Conservation (phyloP, 78 protist species). For the Emiliania huxleyi region DNA sequence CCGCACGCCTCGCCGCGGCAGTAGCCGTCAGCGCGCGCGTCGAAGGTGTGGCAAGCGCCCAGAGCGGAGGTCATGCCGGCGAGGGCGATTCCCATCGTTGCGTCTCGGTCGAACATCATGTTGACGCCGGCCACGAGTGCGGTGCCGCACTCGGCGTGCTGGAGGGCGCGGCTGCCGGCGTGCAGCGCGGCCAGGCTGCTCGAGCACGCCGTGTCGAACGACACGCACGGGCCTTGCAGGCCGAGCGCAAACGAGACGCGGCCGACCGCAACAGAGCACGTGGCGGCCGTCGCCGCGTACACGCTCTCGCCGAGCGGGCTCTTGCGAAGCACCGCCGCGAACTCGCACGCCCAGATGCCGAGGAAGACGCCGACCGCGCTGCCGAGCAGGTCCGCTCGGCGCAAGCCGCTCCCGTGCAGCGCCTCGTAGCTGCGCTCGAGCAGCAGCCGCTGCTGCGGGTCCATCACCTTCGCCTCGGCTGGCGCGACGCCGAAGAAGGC, state of each 20-base stretch:
- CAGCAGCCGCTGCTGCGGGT: conserved; percentile 28
- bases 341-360: neutral
- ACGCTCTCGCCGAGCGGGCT: neutral
- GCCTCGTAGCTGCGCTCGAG: neutral
- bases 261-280: neutral
- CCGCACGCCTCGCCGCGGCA: conserved; percentile 75
- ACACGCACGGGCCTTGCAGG: conserved; percentile 74
- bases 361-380: neutral
- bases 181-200: conserved; percentile 72
- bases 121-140: neutral
- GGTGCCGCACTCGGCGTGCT: neutral
- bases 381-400: neutral
- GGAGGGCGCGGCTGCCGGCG: conserved; percentile 54
- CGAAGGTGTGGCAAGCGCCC: conserved; percentile 73
- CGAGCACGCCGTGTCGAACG: conserved; percentile 89
- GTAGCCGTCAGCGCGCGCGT: conserved; percentile 81
- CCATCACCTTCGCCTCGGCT: neutral
- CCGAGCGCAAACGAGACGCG: conserved; percentile 73
- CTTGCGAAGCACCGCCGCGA: neutral
- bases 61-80: conserved; percentile 47
- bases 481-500: neutral
- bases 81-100: neutral
- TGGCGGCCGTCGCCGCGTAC: neutral
- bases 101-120: neutral
- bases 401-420: neutral